A percentile compares a stretch with the other conserved stretches of the same genome.
phyloP scores from a whole-genome alignment of 106 monocot species.

The Dendrobium nobile region DNA sequence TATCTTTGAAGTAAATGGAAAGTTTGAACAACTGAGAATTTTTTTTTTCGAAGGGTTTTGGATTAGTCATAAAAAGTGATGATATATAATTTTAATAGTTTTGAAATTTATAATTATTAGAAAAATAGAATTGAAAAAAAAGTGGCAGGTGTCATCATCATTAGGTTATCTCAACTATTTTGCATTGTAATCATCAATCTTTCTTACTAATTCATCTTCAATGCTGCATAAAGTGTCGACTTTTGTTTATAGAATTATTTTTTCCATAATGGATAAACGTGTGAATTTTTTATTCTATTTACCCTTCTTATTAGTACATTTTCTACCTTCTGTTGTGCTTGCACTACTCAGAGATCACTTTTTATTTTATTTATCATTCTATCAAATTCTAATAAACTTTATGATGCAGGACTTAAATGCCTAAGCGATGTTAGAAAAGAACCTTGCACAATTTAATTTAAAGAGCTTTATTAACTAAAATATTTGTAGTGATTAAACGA shows the following conservation, averaged over 20 bases:
- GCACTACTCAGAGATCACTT: too few relatives aligned
- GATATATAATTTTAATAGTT: background rate
- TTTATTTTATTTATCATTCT: too few relatives aligned
- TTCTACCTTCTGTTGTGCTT: background rate
- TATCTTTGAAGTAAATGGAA: background rate
- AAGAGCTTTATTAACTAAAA: too few relatives aligned
- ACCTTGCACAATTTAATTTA: too few relatives aligned
- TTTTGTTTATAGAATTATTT: background rate
- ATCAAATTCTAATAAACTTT: too few relatives aligned
- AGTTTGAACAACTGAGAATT: background rate
- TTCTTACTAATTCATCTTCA: background rate
- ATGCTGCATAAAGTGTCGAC: background rate
- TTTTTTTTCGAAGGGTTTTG: background rate
- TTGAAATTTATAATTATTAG: background rate
- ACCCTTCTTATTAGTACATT: background rate
- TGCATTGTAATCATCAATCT: background rate
- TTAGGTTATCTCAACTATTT: background rate
- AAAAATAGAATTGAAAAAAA: background rate
- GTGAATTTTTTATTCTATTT: background rate
- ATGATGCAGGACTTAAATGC: too few relatives aligned
- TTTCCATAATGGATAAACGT: background rate
- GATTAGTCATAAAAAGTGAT: background rate
- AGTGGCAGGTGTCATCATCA: background rate
- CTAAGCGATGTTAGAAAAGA: too few relatives aligned
- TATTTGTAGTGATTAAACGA: too few relatives aligned